Conservation (phyloP, 345 rosid species). For the Ricinus communis region DNA sequence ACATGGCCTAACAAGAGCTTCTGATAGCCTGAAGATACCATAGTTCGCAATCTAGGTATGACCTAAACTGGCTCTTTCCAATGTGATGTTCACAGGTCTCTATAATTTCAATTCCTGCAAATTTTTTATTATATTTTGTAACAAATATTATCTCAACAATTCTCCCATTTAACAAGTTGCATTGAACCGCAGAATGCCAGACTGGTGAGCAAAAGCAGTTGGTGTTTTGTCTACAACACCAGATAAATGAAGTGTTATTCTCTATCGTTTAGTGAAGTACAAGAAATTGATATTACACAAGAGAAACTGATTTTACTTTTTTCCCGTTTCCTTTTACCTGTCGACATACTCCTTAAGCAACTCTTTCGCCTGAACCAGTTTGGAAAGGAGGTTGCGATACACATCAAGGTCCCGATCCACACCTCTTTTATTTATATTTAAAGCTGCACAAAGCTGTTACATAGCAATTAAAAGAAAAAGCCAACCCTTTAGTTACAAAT, state of each 20-base stretch:
- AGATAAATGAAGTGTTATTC: too few relatives aligned
- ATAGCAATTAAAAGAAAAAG: constrained; percentile 15
- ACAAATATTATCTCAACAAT: background rate
- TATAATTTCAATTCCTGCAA: background rate
- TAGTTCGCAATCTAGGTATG: background rate
- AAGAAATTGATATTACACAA: background rate
- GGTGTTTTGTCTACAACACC: background rate
- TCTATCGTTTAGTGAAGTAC: background rate
- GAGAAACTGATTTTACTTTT: background rate
- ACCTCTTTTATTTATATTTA: constrained; percentile 80
- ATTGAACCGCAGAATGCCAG: background rate
- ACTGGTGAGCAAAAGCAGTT: background rate
- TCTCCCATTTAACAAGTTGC: background rate
- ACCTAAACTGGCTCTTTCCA: background rate
- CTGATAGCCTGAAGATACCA: background rate
- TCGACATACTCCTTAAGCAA: constrained; percentile 87
- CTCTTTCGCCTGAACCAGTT: constrained; percentile 98
- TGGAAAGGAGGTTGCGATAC: constrained; percentile 87
- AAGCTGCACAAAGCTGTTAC: constrained; percentile 83
- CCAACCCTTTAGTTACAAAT: background rate
- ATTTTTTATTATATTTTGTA: background rate
- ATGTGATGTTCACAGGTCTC: background rate
- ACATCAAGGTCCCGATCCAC: constrained; percentile 97
- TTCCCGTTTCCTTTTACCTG: constrained; percentile 65
- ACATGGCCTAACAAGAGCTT: background rate